These are phyloP conservation scores for Eimeria tenella DNA, from an alignment of 169 alveolate genomes.

Conservation along the genomic window DNA sequence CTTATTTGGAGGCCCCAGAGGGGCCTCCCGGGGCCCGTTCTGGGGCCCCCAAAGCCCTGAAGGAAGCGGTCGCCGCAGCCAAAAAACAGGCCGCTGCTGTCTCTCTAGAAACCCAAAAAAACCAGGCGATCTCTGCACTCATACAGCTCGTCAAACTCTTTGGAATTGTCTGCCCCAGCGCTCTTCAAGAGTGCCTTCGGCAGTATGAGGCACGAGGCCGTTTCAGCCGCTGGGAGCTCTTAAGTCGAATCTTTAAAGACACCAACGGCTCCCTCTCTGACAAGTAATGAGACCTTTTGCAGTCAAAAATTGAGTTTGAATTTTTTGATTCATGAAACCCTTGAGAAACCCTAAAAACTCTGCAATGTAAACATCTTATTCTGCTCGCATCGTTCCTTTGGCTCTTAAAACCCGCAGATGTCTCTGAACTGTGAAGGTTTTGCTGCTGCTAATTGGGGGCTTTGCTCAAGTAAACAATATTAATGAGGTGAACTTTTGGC, in stretches of 20 bases:
- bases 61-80: neutral
- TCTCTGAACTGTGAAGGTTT: too few relatives aligned
- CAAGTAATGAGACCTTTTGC: too few relatives aligned
- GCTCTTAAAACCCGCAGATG: too few relatives aligned
- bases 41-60: neutral
- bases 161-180: slow-evolving; percentile 31
- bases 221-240: slow-evolving; percentile 50
- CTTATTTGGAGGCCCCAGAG: neutral
- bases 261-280: neutral
- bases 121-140: slow-evolving; percentile 31
- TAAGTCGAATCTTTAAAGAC: neutral
- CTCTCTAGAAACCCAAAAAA: slow-evolving; percentile 11
- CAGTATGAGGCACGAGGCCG: slow-evolving; percentile 37
- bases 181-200: slow-evolving; percentile 27
- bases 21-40: neutral
- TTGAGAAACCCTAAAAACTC: too few relatives aligned
- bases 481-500: too few relatives aligned
- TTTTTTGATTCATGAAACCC: too few relatives aligned
- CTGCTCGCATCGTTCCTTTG: too few relatives aligned
- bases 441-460: too few relatives aligned
- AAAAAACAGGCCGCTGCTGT: neutral
- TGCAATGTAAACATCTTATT: too few relatives aligned
- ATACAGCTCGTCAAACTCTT: neutral
- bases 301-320: too few relatives aligned
- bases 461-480: too few relatives aligned